These are phyloP conservation scores for Aspergillus sp. DNA, from an alignment of 2,329 filamentous ascomycete genomes.

Conservation along the genomic window DNA sequence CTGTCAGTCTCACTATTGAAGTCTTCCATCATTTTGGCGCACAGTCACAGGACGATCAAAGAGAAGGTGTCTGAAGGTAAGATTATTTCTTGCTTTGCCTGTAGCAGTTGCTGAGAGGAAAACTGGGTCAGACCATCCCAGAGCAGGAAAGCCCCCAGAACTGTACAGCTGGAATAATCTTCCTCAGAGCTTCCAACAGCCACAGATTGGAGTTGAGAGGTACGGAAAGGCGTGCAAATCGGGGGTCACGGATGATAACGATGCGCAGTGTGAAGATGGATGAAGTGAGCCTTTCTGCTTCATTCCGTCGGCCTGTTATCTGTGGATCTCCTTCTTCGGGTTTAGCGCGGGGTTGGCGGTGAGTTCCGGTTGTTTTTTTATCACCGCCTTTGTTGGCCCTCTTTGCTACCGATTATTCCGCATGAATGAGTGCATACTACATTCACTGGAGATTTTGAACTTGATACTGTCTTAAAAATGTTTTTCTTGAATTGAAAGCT, in stretches of 20 bases:
- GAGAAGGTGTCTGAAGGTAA: conserved; percentile 9
- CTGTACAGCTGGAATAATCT: conserved; percentile 19
- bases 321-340: conserved; percentile 20
- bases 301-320: conserved; percentile 23
- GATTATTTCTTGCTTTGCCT: conserved; percentile 21
- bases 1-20: conserved; percentile 97
- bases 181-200: conserved; percentile 17
- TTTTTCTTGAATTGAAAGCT: too few species aligned
- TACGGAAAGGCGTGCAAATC: not conserved
- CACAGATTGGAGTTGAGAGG: not conserved
- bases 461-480: not conserved
- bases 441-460: conserved; percentile 1
- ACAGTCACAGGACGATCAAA: not conserved
- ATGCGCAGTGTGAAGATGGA: conserved; percentile 7
- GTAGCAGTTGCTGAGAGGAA: conserved; percentile 25
- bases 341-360: conserved; percentile 32
- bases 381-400: conserved; percentile 18
- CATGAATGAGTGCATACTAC: not conserved
- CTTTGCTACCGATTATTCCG: not conserved
- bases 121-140: conserved; percentile 19
- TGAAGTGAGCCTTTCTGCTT: conserved; percentile 22
- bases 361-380: conserved; percentile 1
- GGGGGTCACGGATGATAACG: not conserved
- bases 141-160: conserved; percentile 22
- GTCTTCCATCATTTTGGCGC: conserved; percentile 72